phyloP scores from a whole-genome alignment of 169 alveolate genomes.

The Plasmodium cynomolgi region DNA sequence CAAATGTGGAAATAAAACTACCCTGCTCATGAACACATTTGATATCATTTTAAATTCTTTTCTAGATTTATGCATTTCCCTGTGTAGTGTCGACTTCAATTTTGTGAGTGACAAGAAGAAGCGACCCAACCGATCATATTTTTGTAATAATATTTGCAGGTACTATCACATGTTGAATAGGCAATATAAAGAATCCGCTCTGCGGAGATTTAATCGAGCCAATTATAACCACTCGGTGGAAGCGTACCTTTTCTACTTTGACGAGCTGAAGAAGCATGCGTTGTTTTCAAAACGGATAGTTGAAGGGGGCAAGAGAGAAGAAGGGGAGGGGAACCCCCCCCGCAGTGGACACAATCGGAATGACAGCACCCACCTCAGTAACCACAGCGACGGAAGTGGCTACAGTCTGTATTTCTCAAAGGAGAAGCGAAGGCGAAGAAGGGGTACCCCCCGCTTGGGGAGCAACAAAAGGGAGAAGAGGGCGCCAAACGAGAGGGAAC shows the following conservation, averaged over 20 bases:
- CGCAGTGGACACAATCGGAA: neutral
- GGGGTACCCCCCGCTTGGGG: neutral
- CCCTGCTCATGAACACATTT: slow-evolving; percentile 23
- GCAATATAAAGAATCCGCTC: neutral
- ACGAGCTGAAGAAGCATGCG: slow-evolving; percentile 4
- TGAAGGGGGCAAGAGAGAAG: neutral
- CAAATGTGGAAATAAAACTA: neutral
- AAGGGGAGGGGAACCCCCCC: neutral
- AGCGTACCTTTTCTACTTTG: slow-evolving; percentile 26
- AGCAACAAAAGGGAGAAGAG: neutral
- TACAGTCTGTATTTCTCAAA: neutral
- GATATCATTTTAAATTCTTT: slow-evolving; percentile 48
- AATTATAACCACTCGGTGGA: slow-evolving; percentile 26
- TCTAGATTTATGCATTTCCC: slow-evolving; percentile 52
- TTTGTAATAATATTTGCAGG: slow-evolving; percentile 7
- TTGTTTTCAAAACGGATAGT: neutral
- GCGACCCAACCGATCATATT: neutral
- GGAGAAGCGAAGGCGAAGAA: slow-evolving; percentile 24
- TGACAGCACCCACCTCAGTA: neutral
- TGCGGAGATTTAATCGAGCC: neutral
- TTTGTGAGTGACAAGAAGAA: slow-evolving; percentile 1
- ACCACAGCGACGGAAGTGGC: neutral
- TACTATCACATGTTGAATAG: slow-evolving; percentile 28
- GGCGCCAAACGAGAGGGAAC: neutral
- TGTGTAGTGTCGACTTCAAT: slow-evolving; percentile 47